Evolutionary conservation across 176 grass and related monocot species (phyloP).

Genomic region (Themeda triandra): DNA sequence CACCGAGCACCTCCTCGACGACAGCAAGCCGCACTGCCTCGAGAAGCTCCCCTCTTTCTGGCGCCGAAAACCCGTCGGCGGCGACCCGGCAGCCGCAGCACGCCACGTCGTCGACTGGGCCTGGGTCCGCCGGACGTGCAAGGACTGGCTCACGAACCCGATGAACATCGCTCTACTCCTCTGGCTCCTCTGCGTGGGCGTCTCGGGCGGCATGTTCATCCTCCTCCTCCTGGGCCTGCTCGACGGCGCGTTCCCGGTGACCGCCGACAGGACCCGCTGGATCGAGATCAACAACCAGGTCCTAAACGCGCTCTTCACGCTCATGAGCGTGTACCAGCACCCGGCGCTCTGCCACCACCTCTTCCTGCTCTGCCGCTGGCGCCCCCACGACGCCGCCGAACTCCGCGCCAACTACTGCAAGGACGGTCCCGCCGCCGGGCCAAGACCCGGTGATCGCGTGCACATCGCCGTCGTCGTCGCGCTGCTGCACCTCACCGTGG

Average conservation of each 20-base stretch:
- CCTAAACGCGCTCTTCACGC: conserved; percentile 83
- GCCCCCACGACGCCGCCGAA: conserved; percentile 32
- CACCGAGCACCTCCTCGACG: too few relatives aligned
- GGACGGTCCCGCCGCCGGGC: neutral
- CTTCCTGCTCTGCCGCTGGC: conserved; percentile 61
- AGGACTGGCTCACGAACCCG: conserved; percentile 54
- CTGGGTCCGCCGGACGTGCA: neutral
- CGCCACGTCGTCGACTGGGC: conserved; percentile 18
- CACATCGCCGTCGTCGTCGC: conserved; percentile 58
- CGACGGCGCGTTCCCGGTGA: conserved; percentile 41
- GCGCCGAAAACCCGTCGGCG: neutral
- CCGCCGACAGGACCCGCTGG: conserved; percentile 45
- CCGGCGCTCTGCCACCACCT: conserved; percentile 58
- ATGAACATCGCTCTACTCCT: conserved; percentile 69
- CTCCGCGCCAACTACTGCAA: conserved; percentile 69
- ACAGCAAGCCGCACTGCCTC: too few relatives aligned
- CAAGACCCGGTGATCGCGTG: conserved; percentile 25
- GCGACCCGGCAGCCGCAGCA: neutral
- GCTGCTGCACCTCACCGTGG: conserved; percentile 65
- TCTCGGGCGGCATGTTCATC: conserved; percentile 53
- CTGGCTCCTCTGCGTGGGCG: conserved; percentile 60
- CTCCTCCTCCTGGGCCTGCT: conserved; percentile 63
- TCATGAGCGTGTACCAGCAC: conserved; percentile 88
- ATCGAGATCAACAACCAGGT: conserved; percentile 79
- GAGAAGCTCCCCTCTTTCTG: too few relatives aligned